Evolutionary conservation across 164 flowering plant species (phyloP).

Genomic region (Tetracentron sinense): DNA sequence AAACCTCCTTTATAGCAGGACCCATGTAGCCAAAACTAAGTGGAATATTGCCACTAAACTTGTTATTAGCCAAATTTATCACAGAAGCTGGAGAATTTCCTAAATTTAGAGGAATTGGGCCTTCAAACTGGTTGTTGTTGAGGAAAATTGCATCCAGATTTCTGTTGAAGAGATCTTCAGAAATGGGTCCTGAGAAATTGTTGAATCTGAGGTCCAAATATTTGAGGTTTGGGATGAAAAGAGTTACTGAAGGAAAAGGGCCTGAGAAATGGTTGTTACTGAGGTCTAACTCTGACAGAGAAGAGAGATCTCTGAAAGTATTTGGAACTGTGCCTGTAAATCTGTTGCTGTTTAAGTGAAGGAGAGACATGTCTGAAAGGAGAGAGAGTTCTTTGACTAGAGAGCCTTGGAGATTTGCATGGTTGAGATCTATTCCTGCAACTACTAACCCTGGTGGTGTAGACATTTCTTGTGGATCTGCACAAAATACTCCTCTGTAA

Average conservation of each 20-base stretch:
- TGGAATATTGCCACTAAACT: constrained; percentile 65
- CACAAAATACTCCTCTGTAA: too few relatives aligned
- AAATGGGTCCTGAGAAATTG: constrained; percentile 47
- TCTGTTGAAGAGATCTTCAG: constrained; percentile 50
- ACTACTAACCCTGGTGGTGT: too few relatives aligned
- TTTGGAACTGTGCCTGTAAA: too few relatives aligned
- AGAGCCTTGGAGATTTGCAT: too few relatives aligned
- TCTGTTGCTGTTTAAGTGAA: too few relatives aligned
- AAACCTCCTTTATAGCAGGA: constrained; percentile 45
- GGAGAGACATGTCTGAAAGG: too few relatives aligned
- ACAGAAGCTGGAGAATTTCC: constrained; percentile 70
- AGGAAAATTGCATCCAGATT: too few relatives aligned
- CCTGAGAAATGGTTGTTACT: constrained; percentile 87
- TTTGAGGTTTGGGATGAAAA: constrained; percentile 7
- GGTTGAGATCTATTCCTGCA: too few relatives aligned
- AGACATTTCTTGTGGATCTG: too few relatives aligned
- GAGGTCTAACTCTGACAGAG: constrained; percentile 86
- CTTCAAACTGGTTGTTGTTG: constrained; percentile 55
- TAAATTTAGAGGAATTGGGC: constrained; percentile 48
- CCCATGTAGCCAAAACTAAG: constrained; percentile 43
- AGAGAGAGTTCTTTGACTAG: too few relatives aligned
- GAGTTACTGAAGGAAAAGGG: neutral
- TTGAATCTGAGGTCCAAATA: constrained; percentile 82
- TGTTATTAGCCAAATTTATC: constrained; percentile 61
- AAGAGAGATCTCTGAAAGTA: too few relatives aligned